Evolutionary conservation across 768 basidiomycete genomes (phyloP).

Genomic region (Psilocybe cyanescens): DNA sequence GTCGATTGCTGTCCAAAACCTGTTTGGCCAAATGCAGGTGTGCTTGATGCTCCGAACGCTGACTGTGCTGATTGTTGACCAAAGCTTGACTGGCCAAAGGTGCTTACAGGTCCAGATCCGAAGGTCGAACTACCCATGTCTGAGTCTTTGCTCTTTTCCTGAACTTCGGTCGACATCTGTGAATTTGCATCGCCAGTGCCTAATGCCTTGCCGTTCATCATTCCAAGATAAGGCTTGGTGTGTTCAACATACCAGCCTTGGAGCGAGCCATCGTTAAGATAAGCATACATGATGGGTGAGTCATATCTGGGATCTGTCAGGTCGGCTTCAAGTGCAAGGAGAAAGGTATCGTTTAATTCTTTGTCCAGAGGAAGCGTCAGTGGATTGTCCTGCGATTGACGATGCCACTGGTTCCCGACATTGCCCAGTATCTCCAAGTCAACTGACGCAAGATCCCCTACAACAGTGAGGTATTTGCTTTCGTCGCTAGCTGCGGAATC

Average conservation of each 20-base stretch:
- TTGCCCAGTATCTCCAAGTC: conserved; percentile 53
- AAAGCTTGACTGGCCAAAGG: conserved; percentile 29
- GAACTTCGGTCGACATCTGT: conserved; percentile 7
- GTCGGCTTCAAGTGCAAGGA: conserved; percentile 68
- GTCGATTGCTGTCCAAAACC: conserved; percentile 21
- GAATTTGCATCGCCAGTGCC: conserved; percentile 14
- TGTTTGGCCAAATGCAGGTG: conserved; percentile 27
- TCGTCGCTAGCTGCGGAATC: conserved; percentile 36
- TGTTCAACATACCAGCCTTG: conserved; percentile 75
- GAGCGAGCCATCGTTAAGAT: conserved; percentile 79
- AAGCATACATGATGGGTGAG: conserved; percentile 70
- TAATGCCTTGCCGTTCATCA: conserved; percentile 37
- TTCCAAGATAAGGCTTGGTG: conserved; percentile 59
- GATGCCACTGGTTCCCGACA: conserved; percentile 46
- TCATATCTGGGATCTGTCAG: conserved; percentile 52
- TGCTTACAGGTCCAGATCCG: conserved; percentile 15
- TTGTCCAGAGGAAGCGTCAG: conserved; percentile 71
- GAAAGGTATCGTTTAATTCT: conserved; percentile 69
- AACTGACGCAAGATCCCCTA: conserved; percentile 48
- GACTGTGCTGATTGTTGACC: conserved; percentile 21
- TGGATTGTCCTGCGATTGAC: conserved; percentile 53
- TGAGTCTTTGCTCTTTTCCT: conserved; percentile 21
- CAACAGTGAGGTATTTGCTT: conserved; percentile 43
- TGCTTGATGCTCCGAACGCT: conserved; percentile 24
- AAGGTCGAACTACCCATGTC: conserved; percentile 22